Percentiles rank a stretch among this genome's conserved stretches.
These are phyloP conservation scores for Themeda triandra DNA, from an alignment of 176 grass and related monocot species.

Conservation along the genomic window DNA sequence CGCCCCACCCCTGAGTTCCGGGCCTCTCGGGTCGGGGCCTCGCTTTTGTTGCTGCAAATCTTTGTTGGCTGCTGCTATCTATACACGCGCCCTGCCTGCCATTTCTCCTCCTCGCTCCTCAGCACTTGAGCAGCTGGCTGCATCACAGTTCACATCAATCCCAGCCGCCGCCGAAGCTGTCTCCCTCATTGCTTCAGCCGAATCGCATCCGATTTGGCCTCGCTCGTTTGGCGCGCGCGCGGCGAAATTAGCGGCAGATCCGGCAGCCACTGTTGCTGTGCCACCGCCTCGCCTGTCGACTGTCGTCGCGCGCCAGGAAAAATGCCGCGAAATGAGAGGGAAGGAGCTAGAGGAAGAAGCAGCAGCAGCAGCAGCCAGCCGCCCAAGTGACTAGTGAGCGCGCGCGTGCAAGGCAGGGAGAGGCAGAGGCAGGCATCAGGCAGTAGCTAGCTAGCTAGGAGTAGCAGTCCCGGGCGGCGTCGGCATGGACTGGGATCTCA, in stretches of 20 bases:
- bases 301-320: neutral
- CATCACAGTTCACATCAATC: neutral
- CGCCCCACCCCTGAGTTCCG: neutral
- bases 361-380: neutral
- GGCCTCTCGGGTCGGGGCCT: conserved; percentile 11
- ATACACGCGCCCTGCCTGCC: neutral
- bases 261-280: neutral
- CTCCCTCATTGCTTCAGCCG: neutral
- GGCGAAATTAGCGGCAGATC: neutral
- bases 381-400: neutral
- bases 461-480: neutral
- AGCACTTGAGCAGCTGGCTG: neutral
- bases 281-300: neutral
- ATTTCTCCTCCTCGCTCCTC: neutral
- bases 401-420: neutral
- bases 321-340: conserved; percentile 32
- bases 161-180: neutral
- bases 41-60: conserved; percentile 30
- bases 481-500: conserved; percentile 91
- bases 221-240: neutral
- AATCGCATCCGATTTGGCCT: neutral
- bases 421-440: neutral
- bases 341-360: neutral
- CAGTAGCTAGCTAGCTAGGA: neutral
- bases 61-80: conserved; percentile 24